Conservation (phyloP, 2,329 filamentous ascomycete species). For the Tolypocladium tropicale region DNA sequence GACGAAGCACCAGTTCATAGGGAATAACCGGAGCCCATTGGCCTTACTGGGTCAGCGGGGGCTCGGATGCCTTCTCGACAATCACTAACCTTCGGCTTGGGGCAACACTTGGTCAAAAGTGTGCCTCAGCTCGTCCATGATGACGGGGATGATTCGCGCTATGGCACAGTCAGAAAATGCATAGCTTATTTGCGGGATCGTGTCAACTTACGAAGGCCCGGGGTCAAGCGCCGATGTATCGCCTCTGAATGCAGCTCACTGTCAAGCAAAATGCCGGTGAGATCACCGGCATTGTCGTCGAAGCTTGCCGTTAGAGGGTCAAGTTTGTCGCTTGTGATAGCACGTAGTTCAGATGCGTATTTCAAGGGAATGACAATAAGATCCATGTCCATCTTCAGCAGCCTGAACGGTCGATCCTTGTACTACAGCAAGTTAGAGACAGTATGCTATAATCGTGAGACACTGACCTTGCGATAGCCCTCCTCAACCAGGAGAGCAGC, state of each 20-base stretch:
- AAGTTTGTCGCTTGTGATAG: constrained; percentile 7
- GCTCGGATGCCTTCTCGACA: no score
- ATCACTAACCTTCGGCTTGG: background rate
- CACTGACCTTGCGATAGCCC: constrained; percentile 4
- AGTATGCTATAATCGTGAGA: no score
- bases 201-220: constrained; percentile 4
- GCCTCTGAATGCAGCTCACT: constrained; percentile 8
- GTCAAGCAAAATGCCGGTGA: constrained; percentile 5
- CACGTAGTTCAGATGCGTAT: constrained; percentile 5
- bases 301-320: constrained; percentile 8
- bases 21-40: constrained; percentile 4
- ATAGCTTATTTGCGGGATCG: background rate
- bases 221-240: constrained; percentile 6
- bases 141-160: constrained; percentile 6
- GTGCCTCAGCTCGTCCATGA: constrained; percentile 6
- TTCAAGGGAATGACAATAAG: constrained; percentile 6
- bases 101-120: constrained; percentile 4
- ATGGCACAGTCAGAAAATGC: background rate
- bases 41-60: background rate
- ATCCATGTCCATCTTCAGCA: constrained; percentile 9
- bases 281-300: constrained; percentile 7
- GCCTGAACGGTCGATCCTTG: constrained; percentile 4
- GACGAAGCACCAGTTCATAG: constrained; percentile 6
- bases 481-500: constrained; percentile 2
- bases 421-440: background rate